Base-by-base conservation (phyloP, 768 basidiomycete genomes). In the Coprinopsis sp. region DNA sequence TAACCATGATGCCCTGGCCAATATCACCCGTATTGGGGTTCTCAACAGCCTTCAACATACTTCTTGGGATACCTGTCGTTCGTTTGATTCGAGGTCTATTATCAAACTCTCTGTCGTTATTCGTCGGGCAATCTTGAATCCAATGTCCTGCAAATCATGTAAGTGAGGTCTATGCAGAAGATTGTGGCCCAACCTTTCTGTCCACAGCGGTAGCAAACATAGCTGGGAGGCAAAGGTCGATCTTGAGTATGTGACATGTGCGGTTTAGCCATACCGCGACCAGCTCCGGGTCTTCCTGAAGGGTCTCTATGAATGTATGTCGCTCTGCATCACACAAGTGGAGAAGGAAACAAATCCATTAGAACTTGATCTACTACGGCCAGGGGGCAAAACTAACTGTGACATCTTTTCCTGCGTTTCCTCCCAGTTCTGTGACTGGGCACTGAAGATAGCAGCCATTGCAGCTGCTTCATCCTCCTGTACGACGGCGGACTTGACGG, bases 401-500 rank as follows among this genome's bases (percentile, higher is more conserved):
- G 93, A 87, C 94, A 99, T 97, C 78, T 95, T 92, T 77, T 97
- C 93, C 72, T 97, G 92, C 61, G 93, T 87, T 78, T 94, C 89
- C 73, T 96, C 88, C 96, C 95, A 99, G 67, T 93, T 90, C 53
- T 89, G 84, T 31, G 84, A 83, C 68, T 92, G 89, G 50, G 88
- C 88, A 66, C 90, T 86, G 65, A 98, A 94, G 90, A 99, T 96
- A 56, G 94, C 94, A n/a, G 86, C 87, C 76, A 99, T 89, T 28
- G 91, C 87, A n/a, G 87, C 89, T 24, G 87, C 89, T 64, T 98
- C 96, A 52, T 96, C 95, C 39, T 81, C 78, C 52, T 77, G 73
- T 2, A 74, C 70, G 18, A 75, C 76, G 33, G 77, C 56, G 3
- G 71, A 63, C 47, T 70, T 68, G 42, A 71, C 67, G 47, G 70